A percentile compares a stretch with the other conserved stretches of the same genome.
Evolutionary conservation across 495 filamentous ascomycete species (phyloP).

Genomic region (Schizothecium vesticola): DNA sequence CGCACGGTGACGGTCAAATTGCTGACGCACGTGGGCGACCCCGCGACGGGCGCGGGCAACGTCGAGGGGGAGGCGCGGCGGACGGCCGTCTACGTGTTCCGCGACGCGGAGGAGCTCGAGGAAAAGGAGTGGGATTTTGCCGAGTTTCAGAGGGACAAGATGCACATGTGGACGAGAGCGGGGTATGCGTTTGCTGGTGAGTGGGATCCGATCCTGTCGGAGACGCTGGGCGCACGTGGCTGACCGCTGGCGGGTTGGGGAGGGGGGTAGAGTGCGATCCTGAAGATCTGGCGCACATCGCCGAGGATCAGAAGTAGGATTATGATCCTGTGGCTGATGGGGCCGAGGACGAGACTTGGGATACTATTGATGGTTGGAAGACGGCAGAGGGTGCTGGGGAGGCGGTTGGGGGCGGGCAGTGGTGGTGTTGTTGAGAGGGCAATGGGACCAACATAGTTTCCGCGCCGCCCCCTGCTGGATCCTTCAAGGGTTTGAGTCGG

Average conservation of each 20-base stretch:
- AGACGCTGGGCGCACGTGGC: neutral
- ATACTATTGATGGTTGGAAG: neutral
- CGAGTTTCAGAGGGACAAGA: constrained; percentile 62
- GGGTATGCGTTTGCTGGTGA: constrained; percentile 37
- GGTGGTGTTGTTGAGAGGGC: too few species aligned
- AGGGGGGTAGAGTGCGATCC: constrained; percentile 24
- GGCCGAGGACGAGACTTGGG: neutral
- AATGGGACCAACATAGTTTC: too few species aligned
- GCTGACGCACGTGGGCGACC: constrained; percentile 39
- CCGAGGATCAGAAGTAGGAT: neutral
- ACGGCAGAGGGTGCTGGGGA: too few species aligned
- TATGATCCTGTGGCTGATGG: neutral
- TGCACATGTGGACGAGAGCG: constrained; percentile 46
- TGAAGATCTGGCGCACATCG: constrained; percentile 18
- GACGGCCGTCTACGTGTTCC: constrained; percentile 76
- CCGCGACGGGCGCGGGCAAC: constrained; percentile 36
- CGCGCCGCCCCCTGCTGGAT: too few species aligned
- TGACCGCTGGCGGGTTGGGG: too few species aligned
- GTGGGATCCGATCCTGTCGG: neutral
- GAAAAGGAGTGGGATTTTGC: constrained; percentile 76
- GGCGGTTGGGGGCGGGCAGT: too few species aligned
- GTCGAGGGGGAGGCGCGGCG: constrained; percentile 54
- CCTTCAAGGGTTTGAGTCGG: neutral
- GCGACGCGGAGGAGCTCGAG: constrained; percentile 50
- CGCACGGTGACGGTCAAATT: constrained; percentile 54